These are phyloP conservation scores for Cercophora sp. DNA, from an alignment of 495 filamentous ascomycete species.

Conservation along the genomic window DNA sequence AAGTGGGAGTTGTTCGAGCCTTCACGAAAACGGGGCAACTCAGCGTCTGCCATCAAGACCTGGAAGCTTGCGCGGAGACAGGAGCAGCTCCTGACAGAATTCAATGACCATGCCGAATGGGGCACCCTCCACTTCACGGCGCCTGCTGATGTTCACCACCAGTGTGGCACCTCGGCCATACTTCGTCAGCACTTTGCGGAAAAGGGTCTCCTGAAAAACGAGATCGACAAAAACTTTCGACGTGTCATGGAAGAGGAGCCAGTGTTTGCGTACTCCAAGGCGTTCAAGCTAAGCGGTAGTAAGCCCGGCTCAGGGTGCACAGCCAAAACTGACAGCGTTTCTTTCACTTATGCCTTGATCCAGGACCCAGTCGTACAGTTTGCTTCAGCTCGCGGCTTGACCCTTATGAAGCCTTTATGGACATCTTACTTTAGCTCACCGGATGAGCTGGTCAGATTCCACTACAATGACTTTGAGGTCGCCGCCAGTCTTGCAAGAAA, in stretches of 20 bases:
- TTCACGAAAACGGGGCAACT: constrained; percentile 1
- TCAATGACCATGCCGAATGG: constrained; percentile 79
- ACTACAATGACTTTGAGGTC: constrained; percentile 68
- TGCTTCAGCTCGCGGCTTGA: constrained; percentile 75
- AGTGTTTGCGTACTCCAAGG: constrained; percentile 86
- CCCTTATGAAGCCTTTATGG: constrained; percentile 83
- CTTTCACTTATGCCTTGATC: constrained; percentile 79
- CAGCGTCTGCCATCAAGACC: constrained; percentile 39
- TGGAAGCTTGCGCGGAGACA: constrained; percentile 59
- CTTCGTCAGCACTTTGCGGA: constrained; percentile 72
- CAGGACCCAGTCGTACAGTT: constrained; percentile 86
- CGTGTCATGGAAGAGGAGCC: constrained; percentile 80
- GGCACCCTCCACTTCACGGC: constrained; percentile 75
- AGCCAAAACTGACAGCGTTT: constrained; percentile 48
- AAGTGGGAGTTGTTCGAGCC: constrained; percentile 59
- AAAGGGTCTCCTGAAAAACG: constrained; percentile 56
- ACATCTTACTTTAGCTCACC: constrained; percentile 63
- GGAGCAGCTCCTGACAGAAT: constrained; percentile 72
- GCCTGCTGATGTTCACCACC: constrained; percentile 58
- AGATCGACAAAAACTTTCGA: constrained; percentile 60
- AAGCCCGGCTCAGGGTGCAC: constrained; percentile 20
- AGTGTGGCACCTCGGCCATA: constrained; percentile 64
- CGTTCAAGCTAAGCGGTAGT: constrained; percentile 51
- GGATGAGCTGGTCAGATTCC: constrained; percentile 65
- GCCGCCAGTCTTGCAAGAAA: constrained; percentile 63